A percentile compares a stretch with the other conserved stretches of the same genome.
Evolutionary conservation across 2,329 filamentous ascomycete species (phyloP).

Genomic region (Beauveria varroae): DNA sequence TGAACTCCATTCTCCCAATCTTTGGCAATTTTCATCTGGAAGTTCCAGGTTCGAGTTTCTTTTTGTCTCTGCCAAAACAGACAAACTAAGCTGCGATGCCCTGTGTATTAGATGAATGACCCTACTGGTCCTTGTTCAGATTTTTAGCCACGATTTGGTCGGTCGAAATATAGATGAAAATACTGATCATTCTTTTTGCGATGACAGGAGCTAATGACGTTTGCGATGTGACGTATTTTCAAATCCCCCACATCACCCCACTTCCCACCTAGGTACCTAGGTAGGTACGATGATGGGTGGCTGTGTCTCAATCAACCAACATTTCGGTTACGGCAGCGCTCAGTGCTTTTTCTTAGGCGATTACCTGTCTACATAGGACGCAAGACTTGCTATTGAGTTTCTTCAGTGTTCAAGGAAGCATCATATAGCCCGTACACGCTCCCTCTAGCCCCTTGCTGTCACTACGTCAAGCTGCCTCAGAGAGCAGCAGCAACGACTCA

Average conservation of each 20-base stretch:
- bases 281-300: background rate
- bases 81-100: background rate
- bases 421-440: background rate
- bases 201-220: too few species aligned
- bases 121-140: too few species aligned
- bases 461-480: background rate
- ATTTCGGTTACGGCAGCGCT: background rate
- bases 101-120: too few species aligned
- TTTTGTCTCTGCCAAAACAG: conserved; percentile 14
- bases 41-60: conserved; percentile 33
- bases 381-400: background rate
- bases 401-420: background rate
- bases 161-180: too few species aligned
- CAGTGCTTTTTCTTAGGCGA: background rate
- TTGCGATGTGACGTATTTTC: background rate
- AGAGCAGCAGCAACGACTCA: background rate
- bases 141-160: background rate
- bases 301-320: background rate
- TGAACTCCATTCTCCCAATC: conserved; percentile 44
- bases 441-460: background rate
- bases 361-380: background rate
- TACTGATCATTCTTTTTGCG: too few species aligned
- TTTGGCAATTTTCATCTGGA: conserved; percentile 39
- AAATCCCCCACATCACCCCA: conserved; percentile 3
- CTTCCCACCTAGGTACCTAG: background rate